Evolutionary conservation across 106 monocot species (phyloP).

Genomic region (Phalaenopsis equestris): DNA sequence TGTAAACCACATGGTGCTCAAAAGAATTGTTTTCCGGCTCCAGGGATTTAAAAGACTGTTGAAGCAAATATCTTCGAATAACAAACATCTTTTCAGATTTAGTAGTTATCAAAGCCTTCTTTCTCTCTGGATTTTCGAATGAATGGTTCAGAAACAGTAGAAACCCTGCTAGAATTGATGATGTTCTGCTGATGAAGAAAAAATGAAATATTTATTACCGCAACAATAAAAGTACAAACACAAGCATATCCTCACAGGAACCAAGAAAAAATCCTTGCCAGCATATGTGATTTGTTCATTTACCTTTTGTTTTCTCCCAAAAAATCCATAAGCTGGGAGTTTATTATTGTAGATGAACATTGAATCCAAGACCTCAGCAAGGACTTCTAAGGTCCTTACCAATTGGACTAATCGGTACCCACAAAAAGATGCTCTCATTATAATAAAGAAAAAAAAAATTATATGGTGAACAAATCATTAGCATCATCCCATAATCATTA

Average conservation of each 20-base stretch:
- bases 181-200: neutral
- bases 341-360: too few relatives aligned
- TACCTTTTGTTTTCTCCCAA: too few relatives aligned
- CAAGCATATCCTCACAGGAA: neutral
- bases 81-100: conserved; percentile 26
- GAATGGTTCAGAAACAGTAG: conserved; percentile 11
- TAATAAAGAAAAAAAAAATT: too few relatives aligned
- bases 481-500: too few relatives aligned
- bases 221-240: neutral
- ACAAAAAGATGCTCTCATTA: neutral
- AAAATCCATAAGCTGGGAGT: too few relatives aligned
- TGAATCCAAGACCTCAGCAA: too few relatives aligned
- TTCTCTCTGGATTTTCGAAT: conserved; percentile 8
- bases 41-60: conserved; percentile 21
- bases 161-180: neutral
- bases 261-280: neutral
- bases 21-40: conserved; percentile 20
- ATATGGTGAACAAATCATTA: too few relatives aligned
- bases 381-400: too few relatives aligned
- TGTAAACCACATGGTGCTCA: conserved; percentile 34
- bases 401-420: too few relatives aligned
- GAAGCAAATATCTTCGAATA: conserved; percentile 21
- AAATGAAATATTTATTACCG: neutral
- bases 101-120: conserved; percentile 10
- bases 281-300: neutral